A percentile compares a stretch with the other conserved stretches of the same genome.
These are phyloP conservation scores for Ambrosia trifida DNA, from an alignment of 129 eudicot species.

Conservation along the genomic window DNA sequence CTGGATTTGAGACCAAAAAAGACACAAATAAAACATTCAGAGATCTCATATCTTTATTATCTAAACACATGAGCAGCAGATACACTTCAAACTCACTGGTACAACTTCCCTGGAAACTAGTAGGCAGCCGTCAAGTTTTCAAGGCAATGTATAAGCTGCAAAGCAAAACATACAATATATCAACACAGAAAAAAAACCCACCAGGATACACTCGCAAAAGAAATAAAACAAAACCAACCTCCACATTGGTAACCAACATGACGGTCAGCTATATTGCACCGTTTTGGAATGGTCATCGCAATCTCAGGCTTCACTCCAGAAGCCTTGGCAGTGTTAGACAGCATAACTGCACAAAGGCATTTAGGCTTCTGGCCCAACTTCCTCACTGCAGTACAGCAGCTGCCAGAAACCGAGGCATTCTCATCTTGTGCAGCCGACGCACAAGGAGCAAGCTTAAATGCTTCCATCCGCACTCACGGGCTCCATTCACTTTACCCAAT, in stretches of 20 bases:
- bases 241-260: conserved; percentile 94
- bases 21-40: too few species aligned
- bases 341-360: conserved; percentile 95
- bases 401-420: conserved; percentile 43
- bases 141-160: conserved; percentile 94
- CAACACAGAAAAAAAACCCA: background rate
- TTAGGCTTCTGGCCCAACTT: conserved; percentile 70
- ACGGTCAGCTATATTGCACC: conserved; percentile 79
- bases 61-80: conserved; percentile 29
- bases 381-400: conserved; percentile 71
- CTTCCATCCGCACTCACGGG: conserved; percentile 86
- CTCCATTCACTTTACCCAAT: conserved; percentile 47
- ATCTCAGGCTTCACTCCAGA: conserved; percentile 65
- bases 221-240: conserved; percentile 35
- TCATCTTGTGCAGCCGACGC: conserved; percentile 17
- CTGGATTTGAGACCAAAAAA: too few species aligned
- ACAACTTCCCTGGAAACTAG: conserved; percentile 21
- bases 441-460: conserved; percentile 73
- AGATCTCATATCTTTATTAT: too few species aligned
- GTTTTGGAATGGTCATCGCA: conserved; percentile 77
- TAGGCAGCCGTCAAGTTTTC: conserved; percentile 25
- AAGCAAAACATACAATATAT: conserved; percentile 14
- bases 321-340: conserved; percentile 69
- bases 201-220: too few species aligned
- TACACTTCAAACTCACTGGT: conserved; percentile 34